Evolutionary conservation across 2,329 filamentous ascomycete species (phyloP), one percentile per base, ranked within the genome.

Genomic region (Blumeria graminis): DNA sequence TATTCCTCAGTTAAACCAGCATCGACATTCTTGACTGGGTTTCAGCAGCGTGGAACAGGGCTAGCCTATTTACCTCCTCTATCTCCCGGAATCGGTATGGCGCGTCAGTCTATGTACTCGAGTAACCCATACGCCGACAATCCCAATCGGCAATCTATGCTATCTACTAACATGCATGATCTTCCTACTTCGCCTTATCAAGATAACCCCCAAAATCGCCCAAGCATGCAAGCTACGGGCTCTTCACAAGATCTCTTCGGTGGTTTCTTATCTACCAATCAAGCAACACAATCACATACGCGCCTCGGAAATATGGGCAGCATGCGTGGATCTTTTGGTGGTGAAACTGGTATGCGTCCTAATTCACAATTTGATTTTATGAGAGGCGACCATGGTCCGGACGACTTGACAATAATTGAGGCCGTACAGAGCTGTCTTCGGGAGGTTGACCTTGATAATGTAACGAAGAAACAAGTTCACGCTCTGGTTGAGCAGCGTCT

Each of bases 401-500:
- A 84, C 61, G 89, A 96, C 64, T 73, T 72, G 50, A 76, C 80
- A 59, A 95, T 98, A 61, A 76, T 86, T 16, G 85, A 93, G 59
- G 84, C 86, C 1, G 90, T 96, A 60, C 84, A 87, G 64, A 73
- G 76, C 55, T 92, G 92, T 63, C 73, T 98, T 60, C 71, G 75
- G 14, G 90, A 95, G 65, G 88, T 95, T 0, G 90, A 98, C 68
- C 74, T 98, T 45, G 92, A 98, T 68, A 90, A 78, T n/a, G 86
- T 96, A 52, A 98, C 92, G 6, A 98, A 96, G 80, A 98, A 98
- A 73, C 90, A 96, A 71, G 83, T 92, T 57, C 77, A 86, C 55
- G 89, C 86, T 3, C 76, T 96, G 48, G 88, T 94, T 11, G 92
- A 98, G 71, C 88, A 95, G 72, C 79, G 89, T 64, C 71, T 98